A percentile compares a stretch with the other conserved stretches of the same genome.
Conservation (phyloP, 768 basidiomycete genomes). For the Sporobolomyces phaffii region DNA sequence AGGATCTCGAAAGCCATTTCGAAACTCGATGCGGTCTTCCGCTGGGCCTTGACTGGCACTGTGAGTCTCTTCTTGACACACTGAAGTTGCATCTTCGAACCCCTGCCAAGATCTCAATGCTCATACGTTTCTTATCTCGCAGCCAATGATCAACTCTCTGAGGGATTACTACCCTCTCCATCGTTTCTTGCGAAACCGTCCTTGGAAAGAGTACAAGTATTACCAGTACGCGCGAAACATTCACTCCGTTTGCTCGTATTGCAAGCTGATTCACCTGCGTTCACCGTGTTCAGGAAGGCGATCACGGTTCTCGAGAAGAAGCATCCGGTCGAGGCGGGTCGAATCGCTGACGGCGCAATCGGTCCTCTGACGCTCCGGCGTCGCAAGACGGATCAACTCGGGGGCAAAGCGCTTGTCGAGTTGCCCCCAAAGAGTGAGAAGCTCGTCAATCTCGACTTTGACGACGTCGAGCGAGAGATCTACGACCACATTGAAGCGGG, state of each 20-base stretch:
- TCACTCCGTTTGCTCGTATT: not conserved
- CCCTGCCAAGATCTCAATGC: no score
- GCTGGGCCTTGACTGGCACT: slow-evolving; percentile 82
- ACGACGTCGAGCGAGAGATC: slow-evolving; percentile 58
- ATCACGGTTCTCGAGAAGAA: slow-evolving; percentile 66
- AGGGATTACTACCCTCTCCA: slow-evolving; percentile 79
- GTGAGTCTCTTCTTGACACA: not conserved
- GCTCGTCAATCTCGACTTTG: slow-evolving; percentile 69
- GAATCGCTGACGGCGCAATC: slow-evolving; percentile 78
- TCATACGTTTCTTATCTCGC: not conserved
- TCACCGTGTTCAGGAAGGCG: slow-evolving; percentile 48
- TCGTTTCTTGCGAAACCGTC: slow-evolving; percentile 54
- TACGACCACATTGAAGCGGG: slow-evolving; percentile 56
- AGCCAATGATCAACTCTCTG: slow-evolving; percentile 57
- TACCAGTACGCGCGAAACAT: slow-evolving; percentile 74
- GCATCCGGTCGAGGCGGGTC: not conserved
- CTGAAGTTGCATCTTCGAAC: not conserved
- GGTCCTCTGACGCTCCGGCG: slow-evolving; percentile 81
- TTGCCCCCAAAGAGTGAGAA: slow-evolving; percentile 67
- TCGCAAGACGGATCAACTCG: slow-evolving; percentile 60
- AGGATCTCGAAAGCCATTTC: slow-evolving; percentile 72
- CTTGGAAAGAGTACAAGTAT: not conserved
- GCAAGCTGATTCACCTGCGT: slow-evolving; percentile 45
- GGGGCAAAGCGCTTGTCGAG: slow-evolving; percentile 71
- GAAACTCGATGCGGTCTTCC: slow-evolving; percentile 65